A percentile compares a stretch with the other conserved stretches of the same genome.
Evolutionary conservation across 257 asterid genomes (phyloP).

Genomic region (Penstemon newberryi): DNA sequence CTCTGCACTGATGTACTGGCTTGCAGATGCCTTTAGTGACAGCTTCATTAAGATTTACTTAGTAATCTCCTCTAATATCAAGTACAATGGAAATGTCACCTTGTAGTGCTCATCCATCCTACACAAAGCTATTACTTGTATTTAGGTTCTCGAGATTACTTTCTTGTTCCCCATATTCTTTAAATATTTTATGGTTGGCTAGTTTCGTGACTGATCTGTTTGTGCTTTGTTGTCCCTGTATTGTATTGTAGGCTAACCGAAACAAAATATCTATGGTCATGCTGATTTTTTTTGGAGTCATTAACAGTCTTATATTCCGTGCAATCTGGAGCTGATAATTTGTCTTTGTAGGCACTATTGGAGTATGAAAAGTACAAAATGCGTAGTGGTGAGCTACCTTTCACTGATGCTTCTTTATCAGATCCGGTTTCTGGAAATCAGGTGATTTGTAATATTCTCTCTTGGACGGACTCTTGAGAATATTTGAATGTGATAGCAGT

Average conservation of each 20-base stretch:
- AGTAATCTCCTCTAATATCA: not conserved
- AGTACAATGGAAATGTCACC: not conserved
- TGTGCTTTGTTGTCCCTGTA: conserved; percentile 1
- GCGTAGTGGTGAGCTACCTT: conserved; percentile 89
- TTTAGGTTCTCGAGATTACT: not conserved
- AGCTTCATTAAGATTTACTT: not conserved
- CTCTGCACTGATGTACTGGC: not conserved
- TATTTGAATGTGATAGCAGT: conserved; percentile 9
- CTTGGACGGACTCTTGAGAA: not conserved
- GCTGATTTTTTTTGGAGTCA: conserved; percentile 17
- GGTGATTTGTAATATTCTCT: conserved; percentile 40
- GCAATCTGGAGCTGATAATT: conserved; percentile 30
- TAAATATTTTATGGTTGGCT: conserved; percentile 3
- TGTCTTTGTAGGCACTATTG: conserved; percentile 59
- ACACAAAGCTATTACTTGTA: no score
- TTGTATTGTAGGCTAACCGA: not conserved
- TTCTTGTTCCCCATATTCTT: conserved; percentile 2
- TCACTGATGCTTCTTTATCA: conserved; percentile 59
- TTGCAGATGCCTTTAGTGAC: not conserved
- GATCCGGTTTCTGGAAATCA: conserved; percentile 69
- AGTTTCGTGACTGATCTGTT: not conserved
- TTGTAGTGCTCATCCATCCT: not conserved
- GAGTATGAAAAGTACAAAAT: conserved; percentile 89
- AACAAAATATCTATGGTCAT: not conserved
- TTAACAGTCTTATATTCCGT: conserved; percentile 7